These are phyloP conservation scores for Mollisia scopiformis DNA, from an alignment of 2,329 filamentous ascomycete genomes.

Conservation along the genomic window DNA sequence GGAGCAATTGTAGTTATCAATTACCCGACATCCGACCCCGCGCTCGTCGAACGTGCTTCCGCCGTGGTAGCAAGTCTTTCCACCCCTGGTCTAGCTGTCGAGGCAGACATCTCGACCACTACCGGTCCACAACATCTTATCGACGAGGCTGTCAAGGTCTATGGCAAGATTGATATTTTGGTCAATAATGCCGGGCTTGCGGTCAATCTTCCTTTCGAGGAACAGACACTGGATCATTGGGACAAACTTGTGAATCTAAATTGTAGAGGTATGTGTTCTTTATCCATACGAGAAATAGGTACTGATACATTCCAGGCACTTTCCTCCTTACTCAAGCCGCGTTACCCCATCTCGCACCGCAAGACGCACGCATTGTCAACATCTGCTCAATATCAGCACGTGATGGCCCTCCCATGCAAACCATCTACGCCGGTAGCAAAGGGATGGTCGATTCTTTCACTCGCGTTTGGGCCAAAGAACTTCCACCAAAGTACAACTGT, in stretches of 20 bases:
- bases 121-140: slow-evolving; percentile 41
- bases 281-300: neutral
- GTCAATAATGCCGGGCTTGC: slow-evolving; percentile 48
- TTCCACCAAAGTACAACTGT: slow-evolving; percentile 47
- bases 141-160: slow-evolving; percentile 39
- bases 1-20: slow-evolving; percentile 50
- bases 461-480: slow-evolving; percentile 43
- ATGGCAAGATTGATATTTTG: slow-evolving; percentile 45
- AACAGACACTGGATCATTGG: slow-evolving; percentile 44
- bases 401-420: slow-evolving; percentile 41
- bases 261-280: slow-evolving; percentile 27
- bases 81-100: slow-evolving; percentile 41
- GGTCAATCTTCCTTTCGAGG: slow-evolving; percentile 41
- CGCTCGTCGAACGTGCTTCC: slow-evolving; percentile 35
- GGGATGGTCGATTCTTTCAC: slow-evolving; percentile 53
- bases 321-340: slow-evolving; percentile 45
- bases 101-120: slow-evolving; percentile 45
- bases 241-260: slow-evolving; percentile 46
- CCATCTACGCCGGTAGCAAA: slow-evolving; percentile 53
- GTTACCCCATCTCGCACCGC: slow-evolving; percentile 42
- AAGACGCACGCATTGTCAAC: slow-evolving; percentile 46
- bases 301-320: slow-evolving; percentile 25
- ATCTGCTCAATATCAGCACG: slow-evolving; percentile 43
- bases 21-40: slow-evolving; percentile 42
- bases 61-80: slow-evolving; percentile 34